A percentile compares a stretch with the other conserved stretches of the same genome.
Evolutionary conservation across 345 rosid genomes (phyloP).

Genomic region (Populus tremula): DNA sequence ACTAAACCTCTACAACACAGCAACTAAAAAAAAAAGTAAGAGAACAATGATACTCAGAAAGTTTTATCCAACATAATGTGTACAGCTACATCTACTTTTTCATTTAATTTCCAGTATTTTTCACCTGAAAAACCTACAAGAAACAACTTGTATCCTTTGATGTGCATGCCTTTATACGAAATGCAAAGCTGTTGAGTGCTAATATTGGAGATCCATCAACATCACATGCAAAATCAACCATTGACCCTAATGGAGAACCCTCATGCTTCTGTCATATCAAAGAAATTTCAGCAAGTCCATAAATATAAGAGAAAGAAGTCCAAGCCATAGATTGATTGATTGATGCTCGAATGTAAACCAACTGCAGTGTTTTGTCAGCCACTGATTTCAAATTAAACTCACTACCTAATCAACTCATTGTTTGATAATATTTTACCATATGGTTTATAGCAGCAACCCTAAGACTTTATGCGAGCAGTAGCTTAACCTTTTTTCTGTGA

Average conservation of each 20-base stretch:
- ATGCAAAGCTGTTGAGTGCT: conserved; percentile 84
- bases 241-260: conserved; percentile 84
- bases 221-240: conserved; percentile 92
- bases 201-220: conserved; percentile 77
- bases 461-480: neutral
- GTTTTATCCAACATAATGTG: neutral
- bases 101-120: neutral
- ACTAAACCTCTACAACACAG: conserved; percentile 56
- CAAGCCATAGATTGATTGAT: neutral
- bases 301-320: neutral
- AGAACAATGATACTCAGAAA: neutral
- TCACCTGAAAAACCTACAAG: neutral
- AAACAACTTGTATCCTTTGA: too few species aligned
- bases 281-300: conserved; percentile 1
- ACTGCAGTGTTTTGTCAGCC: neutral
- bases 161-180: conserved; percentile 66
- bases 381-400: neutral
- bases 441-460: neutral
- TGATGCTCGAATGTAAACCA: neutral
- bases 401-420: neutral
- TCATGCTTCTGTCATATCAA: conserved; percentile 52
- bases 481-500: neutral
- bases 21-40: conserved; percentile 15
- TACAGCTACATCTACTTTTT: neutral
- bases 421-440: neutral